These are phyloP conservation scores for Hypericum androsaemum DNA, from an alignment of 345 rosid species.

Conservation along the genomic window DNA sequence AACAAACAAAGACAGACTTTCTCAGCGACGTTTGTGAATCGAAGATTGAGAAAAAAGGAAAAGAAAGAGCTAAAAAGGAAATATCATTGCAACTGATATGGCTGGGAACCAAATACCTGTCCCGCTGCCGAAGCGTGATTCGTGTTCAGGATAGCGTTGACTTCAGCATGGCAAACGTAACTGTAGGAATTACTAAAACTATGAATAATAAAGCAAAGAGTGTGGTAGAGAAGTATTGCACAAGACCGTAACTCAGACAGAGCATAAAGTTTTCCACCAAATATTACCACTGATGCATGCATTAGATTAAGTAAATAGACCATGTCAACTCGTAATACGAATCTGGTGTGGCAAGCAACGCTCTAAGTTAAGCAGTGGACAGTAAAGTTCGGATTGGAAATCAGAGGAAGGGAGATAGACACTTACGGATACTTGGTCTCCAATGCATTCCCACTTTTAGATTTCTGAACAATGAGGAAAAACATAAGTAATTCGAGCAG, in stretches of 20 bases:
- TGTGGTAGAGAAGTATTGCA: no score
- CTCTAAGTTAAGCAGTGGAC: not conserved
- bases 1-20: slow-evolving; percentile 2
- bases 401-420: not conserved
- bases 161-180: slow-evolving; percentile 97
- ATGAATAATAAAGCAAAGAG: not conserved
- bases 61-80: not conserved
- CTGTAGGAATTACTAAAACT: slow-evolving; percentile 26
- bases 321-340: no score
- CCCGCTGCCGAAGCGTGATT: slow-evolving; percentile 89
- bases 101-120: slow-evolving; percentile 39
- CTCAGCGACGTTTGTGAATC: no score
- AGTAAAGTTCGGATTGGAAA: slow-evolving; percentile 4
- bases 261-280: no score
- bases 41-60: no score
- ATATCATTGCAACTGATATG: not conserved
- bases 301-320: no score
- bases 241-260: no score
- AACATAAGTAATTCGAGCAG: slow-evolving; percentile 1
- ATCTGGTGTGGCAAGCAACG: not conserved
- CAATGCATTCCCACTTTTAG: slow-evolving; percentile 60
- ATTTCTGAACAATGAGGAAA: slow-evolving; percentile 45
- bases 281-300: no score
- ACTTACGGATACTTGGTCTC: slow-evolving; percentile 92
- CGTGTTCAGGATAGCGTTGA: slow-evolving; percentile 87